These are phyloP conservation scores for Coemansia sp. DNA, from an alignment of 192 early-diverging fungal genomes.

Conservation along the genomic window DNA sequence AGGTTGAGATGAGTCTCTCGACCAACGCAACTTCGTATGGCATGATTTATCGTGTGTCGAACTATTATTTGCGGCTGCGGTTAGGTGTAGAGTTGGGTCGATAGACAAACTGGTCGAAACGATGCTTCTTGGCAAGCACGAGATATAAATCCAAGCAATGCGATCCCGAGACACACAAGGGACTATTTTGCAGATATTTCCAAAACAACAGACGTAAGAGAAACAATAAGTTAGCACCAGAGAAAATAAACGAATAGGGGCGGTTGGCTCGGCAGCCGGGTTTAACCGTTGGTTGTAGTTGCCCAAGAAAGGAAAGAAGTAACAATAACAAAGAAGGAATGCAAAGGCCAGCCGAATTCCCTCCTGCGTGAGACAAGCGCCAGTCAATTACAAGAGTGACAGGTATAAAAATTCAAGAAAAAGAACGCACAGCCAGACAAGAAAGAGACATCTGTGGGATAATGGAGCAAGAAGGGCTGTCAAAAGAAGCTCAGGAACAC, in stretches of 20 bases:
- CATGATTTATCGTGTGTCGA: slow-evolving; percentile 20
- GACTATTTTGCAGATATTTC: background rate
- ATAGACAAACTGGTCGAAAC: background rate
- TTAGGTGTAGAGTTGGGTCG: background rate
- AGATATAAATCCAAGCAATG: background rate
- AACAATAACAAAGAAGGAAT: background rate
- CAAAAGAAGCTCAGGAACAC: background rate
- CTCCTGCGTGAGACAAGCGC: background rate
- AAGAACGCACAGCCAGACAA: background rate
- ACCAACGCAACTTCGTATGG: slow-evolving; percentile 53
- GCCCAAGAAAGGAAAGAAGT: background rate
- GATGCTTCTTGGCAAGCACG: background rate
- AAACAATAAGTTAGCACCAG: background rate
- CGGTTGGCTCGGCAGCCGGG: background rate
- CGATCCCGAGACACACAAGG: background rate
- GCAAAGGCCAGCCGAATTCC: background rate
- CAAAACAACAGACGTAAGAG: background rate
- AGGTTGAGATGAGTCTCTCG: slow-evolving; percentile 48
- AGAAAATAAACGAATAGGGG: background rate
- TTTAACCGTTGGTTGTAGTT: background rate
- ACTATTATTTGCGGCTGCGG: background rate
- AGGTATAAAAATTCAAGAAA: background rate
- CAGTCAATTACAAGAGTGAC: background rate
- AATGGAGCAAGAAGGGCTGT: background rate
- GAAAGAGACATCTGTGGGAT: background rate